Evolutionary conservation across 2,329 filamentous ascomycete genomes (phyloP).

Genomic region (Colletotrichum sp.): DNA sequence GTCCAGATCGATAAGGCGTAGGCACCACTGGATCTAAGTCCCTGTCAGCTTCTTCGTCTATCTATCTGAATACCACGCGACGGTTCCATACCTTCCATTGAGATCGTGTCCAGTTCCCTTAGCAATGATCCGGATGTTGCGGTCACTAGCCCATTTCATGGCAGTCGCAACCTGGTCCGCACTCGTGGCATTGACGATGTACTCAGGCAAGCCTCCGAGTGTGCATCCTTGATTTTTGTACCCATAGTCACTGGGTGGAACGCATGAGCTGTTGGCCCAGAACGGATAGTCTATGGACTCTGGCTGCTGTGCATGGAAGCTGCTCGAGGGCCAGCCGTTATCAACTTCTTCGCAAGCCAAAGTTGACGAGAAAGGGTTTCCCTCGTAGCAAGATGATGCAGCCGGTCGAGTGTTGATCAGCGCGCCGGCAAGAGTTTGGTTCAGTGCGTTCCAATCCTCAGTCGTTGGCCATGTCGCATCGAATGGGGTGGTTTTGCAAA

Average conservation of each 20-base stretch:
- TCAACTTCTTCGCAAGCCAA: neutral
- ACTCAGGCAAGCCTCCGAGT: constrained; percentile 34
- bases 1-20: constrained; percentile 24
- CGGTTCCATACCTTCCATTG: constrained; percentile 51
- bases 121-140: constrained; percentile 53
- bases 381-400: neutral
- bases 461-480: neutral
- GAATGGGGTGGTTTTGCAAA: neutral
- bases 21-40: neutral
- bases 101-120: constrained; percentile 60
- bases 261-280: neutral
- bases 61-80: neutral
- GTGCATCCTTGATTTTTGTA: constrained; percentile 29
- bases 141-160: constrained; percentile 10
- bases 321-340: neutral
- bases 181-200: constrained; percentile 37
- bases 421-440: neutral
- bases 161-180: constrained; percentile 29
- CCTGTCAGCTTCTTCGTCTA: constrained; percentile 23
- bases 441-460: neutral
- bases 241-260: neutral
- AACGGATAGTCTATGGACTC: neutral
- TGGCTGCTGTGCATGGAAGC: neutral
- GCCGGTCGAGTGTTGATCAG: neutral
- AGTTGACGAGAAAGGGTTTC: neutral